phyloP scores from a whole-genome alignment of 2,329 filamentous ascomycete genomes.

The Clarireedia paspali region DNA sequence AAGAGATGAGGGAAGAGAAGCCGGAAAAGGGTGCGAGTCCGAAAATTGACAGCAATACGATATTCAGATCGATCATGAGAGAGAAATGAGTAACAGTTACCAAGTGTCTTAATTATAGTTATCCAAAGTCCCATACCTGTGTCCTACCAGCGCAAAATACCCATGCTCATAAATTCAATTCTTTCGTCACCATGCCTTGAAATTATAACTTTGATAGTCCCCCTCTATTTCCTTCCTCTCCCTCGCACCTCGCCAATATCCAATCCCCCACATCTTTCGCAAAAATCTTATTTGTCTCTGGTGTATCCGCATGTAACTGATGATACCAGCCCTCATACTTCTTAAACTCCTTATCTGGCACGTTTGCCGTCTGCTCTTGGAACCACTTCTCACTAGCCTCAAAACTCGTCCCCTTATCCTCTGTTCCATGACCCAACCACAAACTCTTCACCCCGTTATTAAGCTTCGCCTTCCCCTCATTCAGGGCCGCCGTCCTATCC shows the following conservation, averaged over 20 bases:
- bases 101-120: not conserved
- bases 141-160: no score
- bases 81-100: not conserved
- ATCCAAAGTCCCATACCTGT: not conserved
- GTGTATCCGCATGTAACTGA: conserved; percentile 55
- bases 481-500: conserved; percentile 59
- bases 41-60: not conserved
- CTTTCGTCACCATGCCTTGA: not conserved
- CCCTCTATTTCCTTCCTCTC: conserved; percentile 1
- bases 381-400: conserved; percentile 57
- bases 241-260: conserved; percentile 40
- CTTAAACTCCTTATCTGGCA: conserved; percentile 64
- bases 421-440: conserved; percentile 70
- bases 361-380: conserved; percentile 41
- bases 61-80: not conserved
- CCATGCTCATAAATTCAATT: not conserved
- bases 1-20: not conserved
- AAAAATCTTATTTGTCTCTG: conserved; percentile 32
- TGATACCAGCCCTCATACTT: conserved; percentile 74
- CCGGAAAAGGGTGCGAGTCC: not conserved
- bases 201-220: conserved; percentile 17
- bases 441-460: conserved; percentile 52
- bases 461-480: conserved; percentile 45
- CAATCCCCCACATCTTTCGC: conserved; percentile 55
- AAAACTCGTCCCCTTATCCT: conserved; percentile 62